Conservation (phyloP, 495 filamentous ascomycete genomes). For the Talaromyces liani region DNA sequence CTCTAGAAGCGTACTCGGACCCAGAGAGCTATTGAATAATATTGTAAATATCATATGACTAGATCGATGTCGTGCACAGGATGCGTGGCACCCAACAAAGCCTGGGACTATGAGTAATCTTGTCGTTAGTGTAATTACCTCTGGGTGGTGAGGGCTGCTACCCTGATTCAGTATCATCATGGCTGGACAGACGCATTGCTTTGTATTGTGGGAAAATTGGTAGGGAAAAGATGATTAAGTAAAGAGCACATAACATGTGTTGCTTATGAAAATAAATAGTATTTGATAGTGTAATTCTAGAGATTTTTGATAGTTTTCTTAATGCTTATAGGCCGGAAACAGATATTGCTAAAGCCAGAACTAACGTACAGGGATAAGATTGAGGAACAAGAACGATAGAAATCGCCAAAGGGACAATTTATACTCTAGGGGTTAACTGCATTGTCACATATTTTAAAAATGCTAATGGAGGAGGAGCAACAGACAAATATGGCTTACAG, state of each 20-base stretch:
- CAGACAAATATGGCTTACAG: background rate
- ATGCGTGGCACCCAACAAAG: background rate
- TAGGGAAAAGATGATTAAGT: background rate
- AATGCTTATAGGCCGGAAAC: background rate
- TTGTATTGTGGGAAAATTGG: background rate
- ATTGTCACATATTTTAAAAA: background rate
- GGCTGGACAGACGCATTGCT: background rate
- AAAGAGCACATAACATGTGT: background rate
- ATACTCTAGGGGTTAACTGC: background rate
- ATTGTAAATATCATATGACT: background rate
- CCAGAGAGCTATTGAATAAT: background rate
- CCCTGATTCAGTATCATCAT: background rate
- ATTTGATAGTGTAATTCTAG: background rate
- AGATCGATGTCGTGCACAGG: background rate
- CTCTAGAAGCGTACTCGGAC: background rate
- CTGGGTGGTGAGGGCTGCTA: background rate
- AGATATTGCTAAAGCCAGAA: constrained; percentile 2
- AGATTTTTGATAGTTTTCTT: background rate
- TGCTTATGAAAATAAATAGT: no score
- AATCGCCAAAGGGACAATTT: background rate
- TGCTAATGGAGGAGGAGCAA: background rate
- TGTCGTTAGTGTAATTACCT: background rate
- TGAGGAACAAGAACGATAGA: background rate
- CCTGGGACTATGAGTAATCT: background rate
- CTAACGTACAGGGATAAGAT: background rate